These are phyloP conservation scores for Rugosomyces carneus DNA, from an alignment of 1,284 basidiomycete species.

Conservation along the genomic window DNA sequence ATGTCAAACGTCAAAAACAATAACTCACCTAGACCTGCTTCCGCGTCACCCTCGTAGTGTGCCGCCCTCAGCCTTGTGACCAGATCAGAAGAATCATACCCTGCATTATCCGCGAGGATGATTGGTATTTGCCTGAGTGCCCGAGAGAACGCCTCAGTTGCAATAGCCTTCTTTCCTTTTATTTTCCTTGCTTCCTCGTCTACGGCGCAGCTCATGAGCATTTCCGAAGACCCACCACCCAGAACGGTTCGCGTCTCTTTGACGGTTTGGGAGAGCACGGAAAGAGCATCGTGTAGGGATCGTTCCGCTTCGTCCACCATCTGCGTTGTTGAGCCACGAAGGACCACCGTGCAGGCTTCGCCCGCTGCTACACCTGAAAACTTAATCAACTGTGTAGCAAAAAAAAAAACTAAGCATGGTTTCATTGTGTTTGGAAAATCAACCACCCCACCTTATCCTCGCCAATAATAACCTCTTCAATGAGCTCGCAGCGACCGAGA, in stretches of 20 bases:
- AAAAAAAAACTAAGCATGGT: background rate
- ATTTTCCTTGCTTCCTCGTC: slow-evolving; percentile 85
- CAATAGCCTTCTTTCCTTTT: slow-evolving; percentile 94
- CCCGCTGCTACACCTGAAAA: slow-evolving; percentile 98
- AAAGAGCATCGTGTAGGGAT: slow-evolving; percentile 95
- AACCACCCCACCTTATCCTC: slow-evolving; percentile 88
- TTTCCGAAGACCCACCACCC: slow-evolving; percentile 97
- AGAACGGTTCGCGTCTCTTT: slow-evolving; percentile 93
- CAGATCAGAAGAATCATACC: slow-evolving; percentile 94
- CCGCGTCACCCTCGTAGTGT: slow-evolving; percentile 80
- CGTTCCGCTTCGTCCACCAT: slow-evolving; percentile 99
- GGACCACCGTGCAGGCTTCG: slow-evolving; percentile 97
- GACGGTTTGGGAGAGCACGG: slow-evolving; percentile 95
- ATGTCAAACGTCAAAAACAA: slow-evolving; percentile 3
- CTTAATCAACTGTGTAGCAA: slow-evolving; percentile 87
- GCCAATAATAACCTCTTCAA: slow-evolving; percentile 99
- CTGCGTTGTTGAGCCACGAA: slow-evolving; percentile 94
- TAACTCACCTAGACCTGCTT: slow-evolving; percentile 52
- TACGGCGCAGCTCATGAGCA: slow-evolving; percentile 94
- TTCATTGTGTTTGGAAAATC: background rate
- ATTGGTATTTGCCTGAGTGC: slow-evolving; percentile 95
- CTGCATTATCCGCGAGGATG: slow-evolving; percentile 96
- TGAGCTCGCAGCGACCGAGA: slow-evolving; percentile 89
- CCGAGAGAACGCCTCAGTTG: slow-evolving; percentile 85
- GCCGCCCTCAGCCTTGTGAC: slow-evolving; percentile 88